Conservation (phyloP, 768 basidiomycete genomes). For the Pilatotrama ljubarskyi region DNA sequence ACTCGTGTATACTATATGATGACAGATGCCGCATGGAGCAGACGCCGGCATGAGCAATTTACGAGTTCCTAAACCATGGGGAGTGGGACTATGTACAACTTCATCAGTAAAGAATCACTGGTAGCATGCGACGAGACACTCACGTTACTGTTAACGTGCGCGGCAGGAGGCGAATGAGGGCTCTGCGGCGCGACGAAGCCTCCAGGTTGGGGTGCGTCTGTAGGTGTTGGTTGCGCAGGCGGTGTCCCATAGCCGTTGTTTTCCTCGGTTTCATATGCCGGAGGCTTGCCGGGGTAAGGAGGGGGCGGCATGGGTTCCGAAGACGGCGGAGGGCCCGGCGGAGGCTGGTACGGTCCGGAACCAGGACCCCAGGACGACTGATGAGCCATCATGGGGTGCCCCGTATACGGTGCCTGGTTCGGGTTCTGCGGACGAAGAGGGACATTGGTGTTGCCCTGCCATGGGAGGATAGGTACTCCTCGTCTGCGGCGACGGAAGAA, state of each 20-base stretch:
- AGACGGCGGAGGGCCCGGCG: conserved; percentile 2
- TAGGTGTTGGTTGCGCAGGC: not conserved
- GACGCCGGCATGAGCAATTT: not conserved
- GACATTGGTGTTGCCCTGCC: not conserved
- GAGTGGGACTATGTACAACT: not conserved
- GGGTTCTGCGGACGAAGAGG: not conserved
- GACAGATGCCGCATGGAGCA: no score
- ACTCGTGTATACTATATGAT: no score
- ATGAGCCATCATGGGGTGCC: not conserved
- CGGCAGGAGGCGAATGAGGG: conserved; percentile 1
- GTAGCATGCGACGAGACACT: not conserved
- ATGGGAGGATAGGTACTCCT: conserved; percentile 6
- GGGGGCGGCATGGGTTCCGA: conserved; percentile 8
- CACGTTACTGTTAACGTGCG: conserved; percentile 9
- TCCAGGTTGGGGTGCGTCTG: conserved; percentile 4
- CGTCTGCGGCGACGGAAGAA: conserved; percentile 15
- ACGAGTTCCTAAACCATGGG: conserved; percentile 5
- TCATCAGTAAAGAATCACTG: not conserved
- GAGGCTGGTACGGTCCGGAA: conserved; percentile 2
- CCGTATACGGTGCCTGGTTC: conserved; percentile 8
- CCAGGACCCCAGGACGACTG: not conserved
- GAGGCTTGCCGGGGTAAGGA: conserved; percentile 13
- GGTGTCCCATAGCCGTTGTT: conserved; percentile 13
- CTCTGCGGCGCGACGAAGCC: conserved; percentile 7
- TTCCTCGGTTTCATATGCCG: conserved; percentile 9